A percentile compares a stretch with the other conserved stretches of the same genome.
These are phyloP conservation scores for Aspergillus glaucus DNA, from an alignment of 2,329 filamentous ascomycete genomes.

Conservation along the genomic window DNA sequence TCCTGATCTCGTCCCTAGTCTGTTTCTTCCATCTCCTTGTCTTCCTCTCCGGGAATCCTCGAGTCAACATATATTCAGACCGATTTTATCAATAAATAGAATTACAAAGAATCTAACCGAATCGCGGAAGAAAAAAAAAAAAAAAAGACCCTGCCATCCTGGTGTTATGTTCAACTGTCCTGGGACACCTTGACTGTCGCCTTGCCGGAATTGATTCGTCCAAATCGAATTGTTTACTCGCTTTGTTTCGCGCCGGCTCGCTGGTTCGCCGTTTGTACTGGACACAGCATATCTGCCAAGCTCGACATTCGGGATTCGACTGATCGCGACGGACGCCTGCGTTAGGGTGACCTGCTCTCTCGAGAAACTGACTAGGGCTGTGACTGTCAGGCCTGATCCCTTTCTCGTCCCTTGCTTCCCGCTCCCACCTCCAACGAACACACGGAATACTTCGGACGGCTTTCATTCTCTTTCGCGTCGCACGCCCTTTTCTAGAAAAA, in stretches of 20 bases:
- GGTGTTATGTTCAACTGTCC: background rate
- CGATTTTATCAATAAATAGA: background rate
- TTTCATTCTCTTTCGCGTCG: constrained; percentile 1
- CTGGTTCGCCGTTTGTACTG: background rate
- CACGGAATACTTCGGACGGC: background rate
- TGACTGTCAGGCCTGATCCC: constrained; percentile 14
- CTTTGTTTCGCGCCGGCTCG: background rate
- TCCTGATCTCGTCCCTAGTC: background rate
- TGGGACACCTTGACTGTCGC: background rate
- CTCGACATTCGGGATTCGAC: constrained; percentile 7
- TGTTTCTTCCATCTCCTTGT: background rate
- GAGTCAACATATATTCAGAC: background rate
- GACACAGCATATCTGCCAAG: constrained; percentile 21
- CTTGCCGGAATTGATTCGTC: background rate
- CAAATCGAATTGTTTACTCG: background rate
- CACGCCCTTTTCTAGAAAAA: background rate
- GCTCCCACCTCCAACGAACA: background rate
- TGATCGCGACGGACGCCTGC: constrained; percentile 22
- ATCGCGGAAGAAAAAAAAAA: background rate
- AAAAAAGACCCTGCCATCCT: background rate
- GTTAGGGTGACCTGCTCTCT: constrained; percentile 13
- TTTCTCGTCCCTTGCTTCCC: constrained; percentile 20
- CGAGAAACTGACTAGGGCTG: constrained; percentile 16
- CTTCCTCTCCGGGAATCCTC: background rate
- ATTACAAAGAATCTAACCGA: background rate